A percentile compares a stretch with the other conserved stretches of the same genome.
Evolutionary conservation across 352 stramenopile species (phyloP).

Genomic region (Phytophthora crassamura): DNA sequence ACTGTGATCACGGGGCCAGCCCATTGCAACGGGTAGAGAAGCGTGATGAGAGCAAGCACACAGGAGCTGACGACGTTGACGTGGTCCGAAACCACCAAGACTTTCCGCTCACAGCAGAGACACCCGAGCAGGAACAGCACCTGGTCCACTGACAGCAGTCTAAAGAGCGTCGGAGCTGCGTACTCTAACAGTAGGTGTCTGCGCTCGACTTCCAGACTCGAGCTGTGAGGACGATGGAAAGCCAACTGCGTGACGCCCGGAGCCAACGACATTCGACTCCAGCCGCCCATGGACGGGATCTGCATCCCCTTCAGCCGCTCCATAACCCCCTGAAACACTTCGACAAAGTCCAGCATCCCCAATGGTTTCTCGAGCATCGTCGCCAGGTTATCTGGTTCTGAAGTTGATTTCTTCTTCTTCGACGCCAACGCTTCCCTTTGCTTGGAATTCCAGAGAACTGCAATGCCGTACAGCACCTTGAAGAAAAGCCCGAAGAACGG

Average conservation of each 20-base stretch:
- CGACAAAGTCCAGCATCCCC: conserved; percentile 61
- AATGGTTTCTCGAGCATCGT: conserved; percentile 40
- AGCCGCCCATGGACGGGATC: conserved; percentile 78
- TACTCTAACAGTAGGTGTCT: conserved; percentile 77
- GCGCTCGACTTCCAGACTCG: conserved; percentile 59
- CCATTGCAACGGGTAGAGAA: conserved; percentile 78
- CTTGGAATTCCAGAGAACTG: conserved; percentile 72
- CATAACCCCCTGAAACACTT: conserved; percentile 72
- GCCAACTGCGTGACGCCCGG: conserved; percentile 65
- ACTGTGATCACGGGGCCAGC: conserved; percentile 79
- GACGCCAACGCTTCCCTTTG: conserved; percentile 39
- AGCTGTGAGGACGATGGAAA: conserved; percentile 79
- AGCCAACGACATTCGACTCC: conserved; percentile 69
- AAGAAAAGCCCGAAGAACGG: conserved; percentile 90
- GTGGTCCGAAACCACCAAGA: conserved; percentile 79
- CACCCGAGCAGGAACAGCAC: conserved; percentile 80
- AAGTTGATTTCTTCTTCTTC: conserved; percentile 14
- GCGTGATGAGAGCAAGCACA: conserved; percentile 73
- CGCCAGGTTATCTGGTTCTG: conserved; percentile 11
- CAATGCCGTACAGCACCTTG: conserved; percentile 81
- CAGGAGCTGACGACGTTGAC: conserved; percentile 81
- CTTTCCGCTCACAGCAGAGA: conserved; percentile 79
- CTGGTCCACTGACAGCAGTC: conserved; percentile 77
- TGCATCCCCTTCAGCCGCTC: conserved; percentile 62
- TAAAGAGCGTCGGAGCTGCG: conserved; percentile 72